phyloP scores from a whole-genome alignment of 2,329 filamentous ascomycete species.

The Pseudocercospora macadamiae region DNA sequence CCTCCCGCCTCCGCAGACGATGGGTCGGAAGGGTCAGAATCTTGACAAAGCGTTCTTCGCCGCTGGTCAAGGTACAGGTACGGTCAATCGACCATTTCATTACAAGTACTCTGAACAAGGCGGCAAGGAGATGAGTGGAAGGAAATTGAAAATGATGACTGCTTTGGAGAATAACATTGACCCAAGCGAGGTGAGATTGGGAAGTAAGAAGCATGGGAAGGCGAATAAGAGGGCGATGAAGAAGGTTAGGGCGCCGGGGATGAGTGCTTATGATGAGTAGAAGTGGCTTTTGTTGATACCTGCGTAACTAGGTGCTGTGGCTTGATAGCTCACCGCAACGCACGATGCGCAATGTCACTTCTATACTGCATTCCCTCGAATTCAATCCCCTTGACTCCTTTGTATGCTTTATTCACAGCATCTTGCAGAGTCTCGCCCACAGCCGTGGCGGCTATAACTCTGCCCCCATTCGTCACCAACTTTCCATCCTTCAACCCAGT shows the following conservation, averaged over 20 bases:
- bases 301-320: too few species aligned
- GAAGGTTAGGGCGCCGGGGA: constrained; percentile 30
- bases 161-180: constrained; percentile 86
- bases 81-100: constrained; percentile 80
- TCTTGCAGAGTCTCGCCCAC: constrained; percentile 74
- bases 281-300: too few species aligned
- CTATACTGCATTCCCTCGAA: constrained; percentile 91
- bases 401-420: constrained; percentile 86
- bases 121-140: constrained; percentile 76
- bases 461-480: constrained; percentile 78
- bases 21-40: constrained; percentile 72
- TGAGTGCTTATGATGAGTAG: constrained; percentile 26
- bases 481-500: constrained; percentile 67
- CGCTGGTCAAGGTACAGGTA: constrained; percentile 61
- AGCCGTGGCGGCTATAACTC: constrained; percentile 91
- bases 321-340: constrained; percentile 42
- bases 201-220: constrained; percentile 91
- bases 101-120: constrained; percentile 88
- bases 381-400: constrained; percentile 74
- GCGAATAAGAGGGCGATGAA: constrained; percentile 60
- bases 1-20: constrained; percentile 42
- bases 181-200: constrained; percentile 69
- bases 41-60: constrained; percentile 92
- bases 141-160: constrained; percentile 79
- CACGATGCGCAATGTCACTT: constrained; percentile 78